Evolutionary conservation across 2,329 filamentous ascomycete genomes (phyloP), one percentile per base, ranked within the genome.

Genomic region (Aspergillus niger): DNA sequence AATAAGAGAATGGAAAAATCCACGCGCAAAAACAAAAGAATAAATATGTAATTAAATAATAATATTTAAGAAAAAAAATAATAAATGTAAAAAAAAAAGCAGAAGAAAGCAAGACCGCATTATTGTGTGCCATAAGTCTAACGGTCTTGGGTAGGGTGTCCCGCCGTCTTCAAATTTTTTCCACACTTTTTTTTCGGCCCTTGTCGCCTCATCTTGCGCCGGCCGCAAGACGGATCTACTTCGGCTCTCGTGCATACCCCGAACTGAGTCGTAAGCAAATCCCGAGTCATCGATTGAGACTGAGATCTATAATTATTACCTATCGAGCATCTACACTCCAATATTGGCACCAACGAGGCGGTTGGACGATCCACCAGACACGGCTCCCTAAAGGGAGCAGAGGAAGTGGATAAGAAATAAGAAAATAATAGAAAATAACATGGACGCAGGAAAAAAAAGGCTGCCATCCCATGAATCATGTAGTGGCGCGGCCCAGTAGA

Each of bases 171-270:
- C 11, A 49, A 30, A 17, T 5, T 17, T 49, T 49, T 26, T 28
- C 22, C n/a, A n/a, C 17, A 22, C 41, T 13, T 17, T 49, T 28
- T 53, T 20, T 43, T 43, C 28, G 22, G 52, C 24, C 52, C 52
- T 54, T 43, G 39, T 44, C 22, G 28, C n/a, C 22, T 43, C 38
- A 32, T 28, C 38, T 50, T 28, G 17, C 36, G 24, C 39, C 53
- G 53, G 43, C 39, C 53, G 39, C 39, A 30, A 55, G 53, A 55
- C 53, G 53, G 53, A 55, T 55, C 53, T 55, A 55, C 53, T 32
- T 55, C 53, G 53, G 53, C 17, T 47, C 28, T 30, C 41, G n/a
- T 47, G 41, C 53, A 55, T 44, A 36, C 53, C n/a, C 53, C 53
- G 53, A 36, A 32, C 10, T 17, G 20, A 47, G 53, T 55, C 39